Conservation (phyloP, 23 red algal species). For the Pyropia yezoensis region DNA sequence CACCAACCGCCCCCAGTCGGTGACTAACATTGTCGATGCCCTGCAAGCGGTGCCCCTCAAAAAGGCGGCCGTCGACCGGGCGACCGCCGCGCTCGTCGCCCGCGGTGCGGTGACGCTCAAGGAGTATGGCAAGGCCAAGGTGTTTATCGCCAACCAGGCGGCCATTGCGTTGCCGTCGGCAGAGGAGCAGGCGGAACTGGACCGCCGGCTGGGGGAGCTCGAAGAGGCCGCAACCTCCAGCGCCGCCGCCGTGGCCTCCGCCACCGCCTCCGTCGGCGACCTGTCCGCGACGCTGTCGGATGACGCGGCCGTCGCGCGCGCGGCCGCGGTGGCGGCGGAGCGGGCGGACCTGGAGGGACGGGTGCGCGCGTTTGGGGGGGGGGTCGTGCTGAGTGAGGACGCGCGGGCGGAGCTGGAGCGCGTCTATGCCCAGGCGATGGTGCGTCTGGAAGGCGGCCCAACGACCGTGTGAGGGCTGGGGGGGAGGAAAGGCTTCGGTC, state of each 20-base stretch:
- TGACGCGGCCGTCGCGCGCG: conserved; percentile 18
- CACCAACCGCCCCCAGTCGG: conserved; percentile 77
- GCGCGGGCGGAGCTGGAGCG: too few relatives aligned
- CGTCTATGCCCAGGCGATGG: too few relatives aligned
- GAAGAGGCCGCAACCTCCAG: conserved; percentile 5
- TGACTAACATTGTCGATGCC: conserved; percentile 84
- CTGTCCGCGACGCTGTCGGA: conserved; percentile 23
- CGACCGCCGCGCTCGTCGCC: conserved; percentile 69
- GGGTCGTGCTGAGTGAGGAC: conserved; percentile 3
- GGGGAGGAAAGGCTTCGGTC: too few relatives aligned
- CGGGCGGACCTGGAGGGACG: conserved; percentile 27
- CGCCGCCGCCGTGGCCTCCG: conserved; percentile 1
- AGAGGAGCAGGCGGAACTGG: conserved; percentile 42
- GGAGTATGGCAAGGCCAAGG: conserved; percentile 98
- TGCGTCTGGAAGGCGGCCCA: too few relatives aligned
- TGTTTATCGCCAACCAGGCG: conserved; percentile 71
- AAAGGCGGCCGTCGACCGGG: conserved; percentile 71
- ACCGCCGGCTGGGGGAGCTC: conserved; percentile 23
- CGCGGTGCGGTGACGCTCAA: conserved; percentile 67
- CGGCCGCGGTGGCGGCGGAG: conserved; percentile 18
- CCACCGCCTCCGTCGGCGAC: background rate
- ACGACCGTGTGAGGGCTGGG: too few relatives aligned
- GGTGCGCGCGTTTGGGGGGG: conserved; percentile 18
- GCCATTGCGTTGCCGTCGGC: conserved; percentile 68
- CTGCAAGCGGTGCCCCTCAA: conserved; percentile 69